A percentile compares a stretch with the other conserved stretches of the same genome.
These are phyloP conservation scores for Dactylonectria macrodidyma DNA, from an alignment of 2,329 filamentous ascomycete species.

Conservation along the genomic window DNA sequence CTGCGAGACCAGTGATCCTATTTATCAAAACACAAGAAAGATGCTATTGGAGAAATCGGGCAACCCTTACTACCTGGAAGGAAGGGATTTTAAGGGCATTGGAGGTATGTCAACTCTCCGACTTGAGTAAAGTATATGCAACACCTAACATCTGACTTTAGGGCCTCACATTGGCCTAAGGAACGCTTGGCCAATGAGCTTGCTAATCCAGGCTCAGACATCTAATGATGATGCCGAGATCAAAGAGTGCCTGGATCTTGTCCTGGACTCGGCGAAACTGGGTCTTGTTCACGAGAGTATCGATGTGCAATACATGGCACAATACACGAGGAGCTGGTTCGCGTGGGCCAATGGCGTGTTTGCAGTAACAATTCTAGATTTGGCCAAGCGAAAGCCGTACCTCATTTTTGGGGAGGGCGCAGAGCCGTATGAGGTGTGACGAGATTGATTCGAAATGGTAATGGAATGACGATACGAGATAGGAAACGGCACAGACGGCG, in stretches of 20 bases:
- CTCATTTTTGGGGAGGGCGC: constrained; percentile 81
- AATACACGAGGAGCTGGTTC: constrained; percentile 94
- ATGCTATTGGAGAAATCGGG: constrained; percentile 80
- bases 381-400: constrained; percentile 91
- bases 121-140: too few relatives aligned
- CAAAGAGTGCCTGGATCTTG: constrained; percentile 76
- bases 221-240: constrained; percentile 89
- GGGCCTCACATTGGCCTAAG: constrained; percentile 83
- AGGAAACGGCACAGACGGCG: neutral
- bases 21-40: constrained; percentile 90
- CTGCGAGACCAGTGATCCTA: constrained; percentile 72
- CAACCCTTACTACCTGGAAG: constrained; percentile 91
- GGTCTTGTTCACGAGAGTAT: constrained; percentile 95
- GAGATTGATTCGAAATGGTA: neutral
- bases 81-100: constrained; percentile 85
- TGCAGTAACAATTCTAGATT: constrained; percentile 89
- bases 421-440: constrained; percentile 69
- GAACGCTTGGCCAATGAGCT: constrained; percentile 97
- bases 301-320: constrained; percentile 76
- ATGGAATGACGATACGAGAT: constrained; percentile 2
- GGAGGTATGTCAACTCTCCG: constrained; percentile 72
- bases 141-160: constrained; percentile 36
- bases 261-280: constrained; percentile 81
- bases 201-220: constrained; percentile 93
- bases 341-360: constrained; percentile 99